These are phyloP conservation scores for Dipteronia dyeriana DNA, from an alignment of 345 rosid species.

Conservation along the genomic window DNA sequence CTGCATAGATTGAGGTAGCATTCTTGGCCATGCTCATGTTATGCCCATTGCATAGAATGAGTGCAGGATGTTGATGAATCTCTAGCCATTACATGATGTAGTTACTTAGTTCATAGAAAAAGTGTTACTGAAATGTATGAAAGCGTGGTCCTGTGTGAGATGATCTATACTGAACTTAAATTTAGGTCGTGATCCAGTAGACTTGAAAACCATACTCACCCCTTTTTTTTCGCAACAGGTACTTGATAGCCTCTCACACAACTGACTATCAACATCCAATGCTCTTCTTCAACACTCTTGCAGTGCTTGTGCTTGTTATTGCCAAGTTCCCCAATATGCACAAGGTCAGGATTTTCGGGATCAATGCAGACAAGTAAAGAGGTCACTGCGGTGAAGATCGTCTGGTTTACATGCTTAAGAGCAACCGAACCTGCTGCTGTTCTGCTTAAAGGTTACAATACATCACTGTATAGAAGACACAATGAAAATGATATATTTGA, in stretches of 20 bases:
- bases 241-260: conserved; percentile 96
- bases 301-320: conserved; percentile 78
- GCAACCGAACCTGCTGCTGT: conserved; percentile 24
- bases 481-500: conserved; percentile 24
- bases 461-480: conserved; percentile 38
- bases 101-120: neutral
- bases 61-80: neutral
- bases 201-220: neutral
- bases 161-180: neutral
- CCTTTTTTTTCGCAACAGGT: conserved; percentile 42
- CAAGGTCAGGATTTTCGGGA: conserved; percentile 98
- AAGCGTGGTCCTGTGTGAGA: neutral
- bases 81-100: neutral
- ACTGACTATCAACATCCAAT: conserved; percentile 91
- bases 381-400: neutral
- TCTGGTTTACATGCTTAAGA: conserved; percentile 18
- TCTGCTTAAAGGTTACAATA: conserved; percentile 20
- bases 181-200: neutral
- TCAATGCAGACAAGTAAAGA: conserved; percentile 75
- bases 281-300: conserved; percentile 89
- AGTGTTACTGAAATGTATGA: neutral
- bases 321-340: conserved; percentile 99
- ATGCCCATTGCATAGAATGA: neutral
- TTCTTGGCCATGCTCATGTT: neutral
- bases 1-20: neutral